Conservation (phyloP, 352 stramenopile species). For the Albugo laibachii region DNA sequence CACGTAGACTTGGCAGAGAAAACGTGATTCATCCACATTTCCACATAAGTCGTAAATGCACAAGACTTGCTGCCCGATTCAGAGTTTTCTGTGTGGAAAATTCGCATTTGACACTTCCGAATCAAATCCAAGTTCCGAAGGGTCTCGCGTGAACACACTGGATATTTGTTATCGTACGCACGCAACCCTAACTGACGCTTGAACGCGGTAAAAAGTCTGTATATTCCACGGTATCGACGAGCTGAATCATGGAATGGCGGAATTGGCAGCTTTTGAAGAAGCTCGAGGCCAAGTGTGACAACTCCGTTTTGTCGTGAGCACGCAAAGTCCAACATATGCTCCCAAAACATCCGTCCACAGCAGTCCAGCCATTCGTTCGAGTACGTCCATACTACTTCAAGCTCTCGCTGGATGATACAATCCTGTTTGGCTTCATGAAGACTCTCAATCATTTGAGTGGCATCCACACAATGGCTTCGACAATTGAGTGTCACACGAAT, state of each 20-base stretch:
- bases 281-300: slow-evolving; percentile 20
- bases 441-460: too few species aligned
- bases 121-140: slow-evolving; percentile 7
- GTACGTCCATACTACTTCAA: too few species aligned
- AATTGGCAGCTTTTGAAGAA: slow-evolving; percentile 34
- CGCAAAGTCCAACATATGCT: slow-evolving; percentile 36
- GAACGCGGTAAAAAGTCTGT: slow-evolving; percentile 40
- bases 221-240: slow-evolving; percentile 61
- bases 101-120: not conserved
- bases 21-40: too few species aligned
- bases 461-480: too few species aligned
- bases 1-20: too few species aligned
- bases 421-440: too few species aligned
- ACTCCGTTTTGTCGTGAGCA: slow-evolving; percentile 17
- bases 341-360: slow-evolving; percentile 25
- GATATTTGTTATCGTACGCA: slow-evolving; percentile 54
- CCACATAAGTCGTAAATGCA: too few species aligned
- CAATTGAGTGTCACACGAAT: too few species aligned
- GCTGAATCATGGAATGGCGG: slow-evolving; percentile 39
- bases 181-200: slow-evolving; percentile 7
- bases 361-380: slow-evolving; percentile 16
- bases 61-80: not conserved
- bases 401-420: too few species aligned
- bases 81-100: slow-evolving; percentile 2
- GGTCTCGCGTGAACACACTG: slow-evolving; percentile 18